Evolutionary conservation across 768 basidiomycete genomes (phyloP).

Genomic region (Termitomyces sp.): DNA sequence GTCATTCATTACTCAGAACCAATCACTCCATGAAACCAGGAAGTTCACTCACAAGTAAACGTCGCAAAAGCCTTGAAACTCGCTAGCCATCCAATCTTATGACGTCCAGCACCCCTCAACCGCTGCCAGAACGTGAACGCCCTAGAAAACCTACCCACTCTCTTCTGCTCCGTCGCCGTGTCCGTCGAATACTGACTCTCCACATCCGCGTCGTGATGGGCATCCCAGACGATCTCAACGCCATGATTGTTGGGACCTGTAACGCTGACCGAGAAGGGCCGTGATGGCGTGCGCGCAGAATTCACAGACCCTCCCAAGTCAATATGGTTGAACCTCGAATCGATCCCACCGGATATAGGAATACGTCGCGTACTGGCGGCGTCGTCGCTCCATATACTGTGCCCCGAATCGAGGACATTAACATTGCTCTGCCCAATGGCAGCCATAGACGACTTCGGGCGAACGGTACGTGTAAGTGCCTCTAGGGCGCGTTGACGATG

Average conservation of each 20-base stretch:
- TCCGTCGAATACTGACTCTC: constrained; percentile 20
- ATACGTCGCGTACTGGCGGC: constrained; percentile 16
- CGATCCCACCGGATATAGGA: constrained; percentile 14
- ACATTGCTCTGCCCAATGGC: neutral
- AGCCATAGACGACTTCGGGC: constrained; percentile 7
- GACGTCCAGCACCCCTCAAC: constrained; percentile 22
- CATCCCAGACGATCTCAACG: constrained; percentile 16
- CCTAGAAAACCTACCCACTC: constrained; percentile 9
- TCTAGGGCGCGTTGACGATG: constrained; percentile 25
- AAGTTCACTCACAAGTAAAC: constrained; percentile 32
- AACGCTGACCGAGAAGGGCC: constrained; percentile 12
- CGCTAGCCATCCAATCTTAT: constrained; percentile 26
- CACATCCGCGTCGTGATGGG: constrained; percentile 11
- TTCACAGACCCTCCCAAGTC: constrained; percentile 11
- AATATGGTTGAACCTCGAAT: constrained; percentile 16
- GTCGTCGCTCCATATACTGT: constrained; percentile 20
- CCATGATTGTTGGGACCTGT: constrained; percentile 8
- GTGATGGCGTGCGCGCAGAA: constrained; percentile 6
- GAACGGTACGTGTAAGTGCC: constrained; percentile 18
- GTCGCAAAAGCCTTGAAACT: constrained; percentile 33
- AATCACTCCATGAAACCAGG: neutral
- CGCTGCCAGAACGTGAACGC: constrained; percentile 24
- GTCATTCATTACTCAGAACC: neutral
- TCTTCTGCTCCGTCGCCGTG: constrained; percentile 6
- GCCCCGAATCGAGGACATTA: constrained; percentile 12